A percentile compares a stretch with the other conserved stretches of the same genome.
phyloP scores from a whole-genome alignment of 805 yeast genomes.

The Barnettozyma populi region DNA sequence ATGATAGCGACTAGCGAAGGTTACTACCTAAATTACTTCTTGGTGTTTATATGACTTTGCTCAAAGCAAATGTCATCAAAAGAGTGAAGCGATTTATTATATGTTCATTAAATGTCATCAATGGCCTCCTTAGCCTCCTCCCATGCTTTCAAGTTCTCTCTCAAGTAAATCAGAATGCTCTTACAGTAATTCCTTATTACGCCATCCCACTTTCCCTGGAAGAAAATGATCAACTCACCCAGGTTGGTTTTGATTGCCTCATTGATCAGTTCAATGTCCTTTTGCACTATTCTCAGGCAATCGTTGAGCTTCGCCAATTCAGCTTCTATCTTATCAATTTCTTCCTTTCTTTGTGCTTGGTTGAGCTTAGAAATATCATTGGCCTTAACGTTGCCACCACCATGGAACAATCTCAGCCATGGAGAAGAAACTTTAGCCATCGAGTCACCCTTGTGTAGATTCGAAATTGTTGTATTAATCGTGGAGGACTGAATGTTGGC shows the following conservation, averaged over 20 bases:
- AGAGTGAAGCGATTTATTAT: background rate
- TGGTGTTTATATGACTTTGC: background rate
- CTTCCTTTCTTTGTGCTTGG: constrained; percentile 32
- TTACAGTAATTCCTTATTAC: constrained; percentile 29
- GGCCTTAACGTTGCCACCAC: constrained; percentile 8
- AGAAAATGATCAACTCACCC: constrained; percentile 22
- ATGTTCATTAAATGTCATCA: constrained; percentile 11
- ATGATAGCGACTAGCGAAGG: constrained; percentile 12
- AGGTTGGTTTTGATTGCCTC: constrained; percentile 28
- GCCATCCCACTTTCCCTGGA: constrained; percentile 26
- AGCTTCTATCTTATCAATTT: constrained; percentile 29
- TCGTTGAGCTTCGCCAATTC: constrained; percentile 36
- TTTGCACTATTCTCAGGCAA: constrained; percentile 31
- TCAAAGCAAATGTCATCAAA: background rate
- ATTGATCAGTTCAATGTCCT: constrained; percentile 34
- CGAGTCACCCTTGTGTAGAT: constrained; percentile 25
- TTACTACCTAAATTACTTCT: background rate
- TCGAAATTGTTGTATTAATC: constrained; percentile 26
- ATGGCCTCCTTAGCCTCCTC: constrained; percentile 29
- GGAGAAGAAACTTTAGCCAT: constrained; percentile 18
- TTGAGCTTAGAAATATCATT: constrained; percentile 24
- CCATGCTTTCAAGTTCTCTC: constrained; percentile 35
- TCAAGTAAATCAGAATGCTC: constrained; percentile 31
- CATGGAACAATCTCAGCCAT: constrained; percentile 22
- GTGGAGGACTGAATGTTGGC: constrained; percentile 26